A percentile compares a stretch with the other conserved stretches of the same genome.
Evolutionary conservation across 2,329 filamentous ascomycete genomes (phyloP).

Genomic region (Aschersonia sp.): DNA sequence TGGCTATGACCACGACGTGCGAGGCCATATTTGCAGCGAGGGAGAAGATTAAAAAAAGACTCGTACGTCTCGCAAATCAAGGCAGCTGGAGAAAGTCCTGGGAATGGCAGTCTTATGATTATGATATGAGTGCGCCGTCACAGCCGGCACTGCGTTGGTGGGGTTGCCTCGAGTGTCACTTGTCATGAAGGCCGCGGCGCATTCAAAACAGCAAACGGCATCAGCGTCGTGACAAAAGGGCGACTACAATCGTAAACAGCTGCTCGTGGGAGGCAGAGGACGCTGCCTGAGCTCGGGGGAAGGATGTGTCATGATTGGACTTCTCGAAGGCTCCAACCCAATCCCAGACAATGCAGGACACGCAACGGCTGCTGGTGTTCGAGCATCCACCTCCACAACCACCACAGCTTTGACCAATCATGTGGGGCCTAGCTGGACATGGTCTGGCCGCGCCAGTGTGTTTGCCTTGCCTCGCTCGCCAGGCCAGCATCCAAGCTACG

Average conservation of each 20-base stretch:
- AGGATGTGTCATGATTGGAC: neutral
- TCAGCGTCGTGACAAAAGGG: too few species aligned
- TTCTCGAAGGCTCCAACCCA: conserved; percentile 3
- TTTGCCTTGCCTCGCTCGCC: conserved; percentile 8
- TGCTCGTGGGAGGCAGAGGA: too few species aligned
- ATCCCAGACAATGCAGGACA: neutral
- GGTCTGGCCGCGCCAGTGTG: conserved; percentile 11
- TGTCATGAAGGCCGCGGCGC: too few species aligned
- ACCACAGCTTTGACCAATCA: conserved; percentile 6
- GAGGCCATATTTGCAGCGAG: conserved; percentile 50
- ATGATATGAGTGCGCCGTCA: neutral
- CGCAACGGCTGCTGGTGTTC: neutral
- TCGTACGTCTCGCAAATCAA: neutral
- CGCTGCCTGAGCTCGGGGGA: too few species aligned
- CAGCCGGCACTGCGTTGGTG: too few species aligned
- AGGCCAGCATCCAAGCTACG: neutral
- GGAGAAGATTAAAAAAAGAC: neutral
- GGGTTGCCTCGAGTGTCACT: too few species aligned
- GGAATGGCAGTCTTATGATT: neutral
- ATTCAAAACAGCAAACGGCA: too few species aligned
- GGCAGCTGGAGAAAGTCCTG: neutral
- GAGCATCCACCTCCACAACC: neutral
- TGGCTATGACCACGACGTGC: conserved; percentile 77
- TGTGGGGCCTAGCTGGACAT: neutral
- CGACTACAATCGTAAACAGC: too few species aligned